Base-by-base conservation (phyloP, 2,329 filamentous ascomycete genomes). In the Calonectria hawksworthii region DNA sequence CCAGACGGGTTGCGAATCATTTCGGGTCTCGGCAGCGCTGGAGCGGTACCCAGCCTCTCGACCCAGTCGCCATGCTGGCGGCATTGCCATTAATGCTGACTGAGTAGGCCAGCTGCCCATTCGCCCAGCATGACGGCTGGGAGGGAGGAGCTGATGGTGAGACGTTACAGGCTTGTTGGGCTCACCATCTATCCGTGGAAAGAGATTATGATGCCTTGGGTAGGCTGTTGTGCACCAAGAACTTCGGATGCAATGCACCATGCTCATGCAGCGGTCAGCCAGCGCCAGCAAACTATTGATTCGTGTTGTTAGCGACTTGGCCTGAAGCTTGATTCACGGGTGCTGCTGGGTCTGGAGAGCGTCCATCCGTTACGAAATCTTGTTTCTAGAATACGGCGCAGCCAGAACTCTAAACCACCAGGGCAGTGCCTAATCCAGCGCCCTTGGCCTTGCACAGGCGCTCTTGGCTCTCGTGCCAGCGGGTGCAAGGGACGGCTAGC, bases 151-250 rank as follows among this genome's bases (percentile, higher is more conserved):
- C 30, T 61, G 28, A 41, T 41, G 23, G 23, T 52, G 51, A 66
- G n/a, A 73, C 32, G 50, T 41, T 41, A 38, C 61, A 69, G 36
- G 30, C 47, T 66, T 36, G 56, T 21, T 50, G n/a, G n/a, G 50
- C 21, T n/a, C 21, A 4, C 21, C n/a, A 65, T 56, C 36, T 65
- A 32, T 65, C 47, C 61, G 50, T 28, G 59, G 59, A 65, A n/a
- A 41, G 36, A 16, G 28, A 23, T 54, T 28, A 65, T 65, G 47
- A 47, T 16, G 47, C 4, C 13, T 23, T 23, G 21, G 47, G 64
- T 36, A 32, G 32, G 21, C 38, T 26, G 52, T 9, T 23, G 66
- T 54, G 71, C 26, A 69, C 63, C 50, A 38, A 56, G 28, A 41
- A 41, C 34, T 13, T 13, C 16, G 54, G n/a, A 51, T 16, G 52